A percentile compares a stretch with the other conserved stretches of the same genome.
phyloP scores from a whole-genome alignment of 495 filamentous ascomycete genomes.

The Penicillium argentinense region DNA sequence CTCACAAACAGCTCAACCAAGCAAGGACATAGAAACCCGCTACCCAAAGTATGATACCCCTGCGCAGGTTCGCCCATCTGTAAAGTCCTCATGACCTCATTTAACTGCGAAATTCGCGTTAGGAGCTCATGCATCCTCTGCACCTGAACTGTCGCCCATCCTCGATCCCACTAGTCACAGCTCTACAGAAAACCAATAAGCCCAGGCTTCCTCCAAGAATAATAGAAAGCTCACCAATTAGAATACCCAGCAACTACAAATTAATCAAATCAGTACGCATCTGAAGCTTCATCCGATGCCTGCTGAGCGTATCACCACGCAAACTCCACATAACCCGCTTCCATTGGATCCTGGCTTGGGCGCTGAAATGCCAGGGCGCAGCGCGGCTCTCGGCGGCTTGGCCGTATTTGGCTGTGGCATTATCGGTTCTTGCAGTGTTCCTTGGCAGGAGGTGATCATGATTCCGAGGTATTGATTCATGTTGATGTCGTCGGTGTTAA shows the following conservation, averaged over 20 bases:
- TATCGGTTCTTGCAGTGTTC: conserved; percentile 1
- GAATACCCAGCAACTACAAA: not conserved
- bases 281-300: conserved; percentile 9
- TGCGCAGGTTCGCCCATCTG: not conserved
- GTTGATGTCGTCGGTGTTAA: not conserved
- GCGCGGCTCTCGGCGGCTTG: not conserved
- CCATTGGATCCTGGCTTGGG: not conserved
- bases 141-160: not conserved
- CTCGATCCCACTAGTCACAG: not conserved
- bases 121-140: not conserved
- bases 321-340: conserved; percentile 6
- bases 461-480: not conserved
- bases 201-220: not conserved
- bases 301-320: conserved; percentile 2
- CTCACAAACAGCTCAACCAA: too few relatives aligned
- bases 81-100: not conserved
- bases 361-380: not conserved
- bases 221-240: not conserved
- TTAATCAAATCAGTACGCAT: not conserved
- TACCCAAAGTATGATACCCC: not conserved
- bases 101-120: not conserved
- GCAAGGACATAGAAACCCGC: not conserved
- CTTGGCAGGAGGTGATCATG: conserved; percentile 4
- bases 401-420: conserved; percentile 4
- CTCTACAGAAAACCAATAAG: not conserved